Conservation (phyloP, 495 filamentous ascomycete species). For the Evernia prunastri region DNA sequence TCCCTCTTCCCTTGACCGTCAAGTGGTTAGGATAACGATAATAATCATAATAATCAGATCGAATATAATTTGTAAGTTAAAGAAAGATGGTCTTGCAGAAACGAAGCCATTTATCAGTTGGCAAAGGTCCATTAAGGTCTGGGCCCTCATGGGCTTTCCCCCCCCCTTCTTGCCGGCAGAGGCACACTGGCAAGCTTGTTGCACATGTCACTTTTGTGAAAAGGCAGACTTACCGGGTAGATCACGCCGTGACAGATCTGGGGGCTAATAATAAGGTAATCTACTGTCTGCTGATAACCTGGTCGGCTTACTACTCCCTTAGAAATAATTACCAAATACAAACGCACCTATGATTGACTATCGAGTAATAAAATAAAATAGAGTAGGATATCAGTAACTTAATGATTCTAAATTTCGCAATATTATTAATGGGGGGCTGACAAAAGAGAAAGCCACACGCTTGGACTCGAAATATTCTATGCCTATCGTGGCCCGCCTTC, state of each 20-base stretch:
- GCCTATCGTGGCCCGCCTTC: neutral
- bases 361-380: too few species aligned
- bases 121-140: neutral
- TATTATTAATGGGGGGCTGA: too few species aligned
- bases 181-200: neutral
- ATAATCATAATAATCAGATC: too few species aligned
- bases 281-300: neutral
- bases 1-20: neutral
- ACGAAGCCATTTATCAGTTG: constrained; percentile 1
- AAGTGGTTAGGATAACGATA: neutral
- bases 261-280: neutral
- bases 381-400: too few species aligned
- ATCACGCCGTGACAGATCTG: constrained; percentile 1
- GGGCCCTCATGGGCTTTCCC: neutral
- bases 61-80: too few species aligned
- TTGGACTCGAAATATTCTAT: neutral
- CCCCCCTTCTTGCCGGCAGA: neutral
- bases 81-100: too few species aligned
- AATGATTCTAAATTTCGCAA: too few species aligned
- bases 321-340: too few species aligned
- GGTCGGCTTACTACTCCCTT: too few species aligned
- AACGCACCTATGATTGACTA: too few species aligned
- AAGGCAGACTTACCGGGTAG: neutral
- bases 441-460: neutral
- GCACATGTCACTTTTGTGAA: constrained; percentile 2